These are phyloP conservation scores for Acer yangbiense DNA, from an alignment of 345 rosid genomes.

Conservation along the genomic window DNA sequence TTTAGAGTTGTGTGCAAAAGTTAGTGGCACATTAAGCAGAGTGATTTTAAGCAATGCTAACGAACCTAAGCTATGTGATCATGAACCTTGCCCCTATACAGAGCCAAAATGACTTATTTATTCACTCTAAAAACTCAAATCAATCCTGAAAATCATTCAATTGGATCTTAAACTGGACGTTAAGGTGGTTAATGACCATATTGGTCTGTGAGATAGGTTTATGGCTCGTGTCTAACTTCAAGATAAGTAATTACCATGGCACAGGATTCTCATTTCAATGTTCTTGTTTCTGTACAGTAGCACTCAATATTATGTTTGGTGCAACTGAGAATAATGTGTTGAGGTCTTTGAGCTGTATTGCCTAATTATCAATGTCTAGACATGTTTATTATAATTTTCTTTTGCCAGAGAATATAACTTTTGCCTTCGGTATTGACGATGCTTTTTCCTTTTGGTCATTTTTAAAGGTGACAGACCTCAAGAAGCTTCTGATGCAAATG, in stretches of 20 bases:
- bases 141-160: not conserved
- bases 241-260: not conserved
- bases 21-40: not conserved
- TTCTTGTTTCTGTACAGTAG: not conserved
- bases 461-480: no score
- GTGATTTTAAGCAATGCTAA: not conserved
- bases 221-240: not conserved
- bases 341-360: not conserved
- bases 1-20: not conserved
- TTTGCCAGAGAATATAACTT: no score
- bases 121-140: not conserved
- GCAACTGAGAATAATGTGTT: not conserved
- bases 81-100: not conserved
- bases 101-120: not conserved
- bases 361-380: not conserved
- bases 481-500: conserved; percentile 44
- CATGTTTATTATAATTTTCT: not conserved
- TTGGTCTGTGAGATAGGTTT: not conserved
- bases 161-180: not conserved
- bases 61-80: not conserved
- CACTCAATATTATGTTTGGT: not conserved
- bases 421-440: conserved; percentile 14
- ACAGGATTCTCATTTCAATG: not conserved
- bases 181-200: not conserved
- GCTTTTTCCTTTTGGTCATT: no score